Conservation (phyloP, 2,329 filamentous ascomycete species). For the Neofusicoccum parvum region DNA sequence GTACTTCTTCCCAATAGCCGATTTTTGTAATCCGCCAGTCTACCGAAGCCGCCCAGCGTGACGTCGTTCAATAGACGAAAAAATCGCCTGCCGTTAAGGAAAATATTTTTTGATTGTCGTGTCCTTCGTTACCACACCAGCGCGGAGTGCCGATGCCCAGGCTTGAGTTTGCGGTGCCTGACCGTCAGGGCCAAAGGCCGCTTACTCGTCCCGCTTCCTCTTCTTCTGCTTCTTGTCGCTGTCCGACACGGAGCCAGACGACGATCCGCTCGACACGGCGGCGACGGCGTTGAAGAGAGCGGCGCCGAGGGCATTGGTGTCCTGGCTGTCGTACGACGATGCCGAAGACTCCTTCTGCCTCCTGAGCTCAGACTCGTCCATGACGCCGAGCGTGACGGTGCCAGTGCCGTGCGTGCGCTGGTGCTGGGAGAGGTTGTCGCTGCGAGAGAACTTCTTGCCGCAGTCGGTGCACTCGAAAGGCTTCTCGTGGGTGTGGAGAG, state of each 20-base stretch:
- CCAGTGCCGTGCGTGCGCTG: constrained; percentile 89
- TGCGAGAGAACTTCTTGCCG: constrained; percentile 98
- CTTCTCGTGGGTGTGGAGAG: constrained; percentile 97
- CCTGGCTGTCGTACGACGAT: constrained; percentile 36
- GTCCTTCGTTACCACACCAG: constrained; percentile 11
- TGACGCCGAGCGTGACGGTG: constrained; percentile 86
- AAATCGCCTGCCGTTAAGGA: constrained; percentile 19
- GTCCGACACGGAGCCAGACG: constrained; percentile 39
- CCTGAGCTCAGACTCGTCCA: constrained; percentile 67
- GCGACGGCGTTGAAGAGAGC: constrained; percentile 43
- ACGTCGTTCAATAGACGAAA: constrained; percentile 36
- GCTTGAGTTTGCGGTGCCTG: constrained; percentile 4
- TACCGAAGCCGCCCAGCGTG: constrained; percentile 36
- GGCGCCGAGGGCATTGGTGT: constrained; percentile 40
- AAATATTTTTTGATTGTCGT: constrained; percentile 8
- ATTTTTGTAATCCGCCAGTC: constrained; percentile 29
- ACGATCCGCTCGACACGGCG: constrained; percentile 31
- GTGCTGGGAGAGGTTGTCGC: constrained; percentile 96
- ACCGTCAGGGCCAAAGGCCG: constrained; percentile 4
- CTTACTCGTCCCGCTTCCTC: constrained; percentile 71
- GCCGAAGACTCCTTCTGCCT: constrained; percentile 23
- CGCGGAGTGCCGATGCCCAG: neutral
- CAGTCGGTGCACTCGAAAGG: constrained; percentile 97
- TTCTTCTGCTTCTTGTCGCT: constrained; percentile 52
- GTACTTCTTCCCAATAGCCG: constrained; percentile 12